Conservation (phyloP, 129 eudicot species). For the Heracleum sosnowskyi region DNA sequence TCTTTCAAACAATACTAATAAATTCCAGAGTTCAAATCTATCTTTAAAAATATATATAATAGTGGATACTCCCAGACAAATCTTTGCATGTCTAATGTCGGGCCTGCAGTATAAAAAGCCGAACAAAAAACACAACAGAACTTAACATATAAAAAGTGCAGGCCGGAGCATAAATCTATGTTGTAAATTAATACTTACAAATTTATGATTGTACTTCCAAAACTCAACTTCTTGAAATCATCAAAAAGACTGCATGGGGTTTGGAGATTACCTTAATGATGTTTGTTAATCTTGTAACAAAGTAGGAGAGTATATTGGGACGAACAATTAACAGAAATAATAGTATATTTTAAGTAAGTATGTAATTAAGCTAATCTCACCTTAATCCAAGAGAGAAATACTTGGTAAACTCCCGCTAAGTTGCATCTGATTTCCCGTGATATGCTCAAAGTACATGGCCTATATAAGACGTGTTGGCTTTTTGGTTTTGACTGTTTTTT, state of each 20-base stretch:
- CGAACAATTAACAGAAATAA: neutral
- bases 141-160: conserved; percentile 1
- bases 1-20: neutral
- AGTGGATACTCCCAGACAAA: conserved; percentile 13
- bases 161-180: conserved; percentile 24
- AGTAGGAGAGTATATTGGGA: neutral
- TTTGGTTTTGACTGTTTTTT: conserved; percentile 22
- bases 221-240: conserved; percentile 6
- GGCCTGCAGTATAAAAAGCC: conserved; percentile 13
- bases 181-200: neutral
- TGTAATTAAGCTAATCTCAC: neutral
- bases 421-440: conserved; percentile 22
- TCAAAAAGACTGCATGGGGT: conserved; percentile 23
- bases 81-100: neutral
- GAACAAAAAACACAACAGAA: conserved; percentile 5
- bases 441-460: conserved; percentile 18
- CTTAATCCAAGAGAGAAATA: conserved; percentile 9
- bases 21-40: neutral
- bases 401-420: conserved; percentile 19
- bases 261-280: conserved; percentile 17
- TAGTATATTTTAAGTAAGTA: neutral
- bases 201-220: conserved; percentile 4
- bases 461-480: conserved; percentile 16
- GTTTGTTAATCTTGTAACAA: neutral
- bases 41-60: neutral